A percentile compares a stretch with the other conserved stretches of the same genome.
Evolutionary conservation across 176 grass and related monocot species (phyloP).

Genomic region (Carex kokanica): DNA sequence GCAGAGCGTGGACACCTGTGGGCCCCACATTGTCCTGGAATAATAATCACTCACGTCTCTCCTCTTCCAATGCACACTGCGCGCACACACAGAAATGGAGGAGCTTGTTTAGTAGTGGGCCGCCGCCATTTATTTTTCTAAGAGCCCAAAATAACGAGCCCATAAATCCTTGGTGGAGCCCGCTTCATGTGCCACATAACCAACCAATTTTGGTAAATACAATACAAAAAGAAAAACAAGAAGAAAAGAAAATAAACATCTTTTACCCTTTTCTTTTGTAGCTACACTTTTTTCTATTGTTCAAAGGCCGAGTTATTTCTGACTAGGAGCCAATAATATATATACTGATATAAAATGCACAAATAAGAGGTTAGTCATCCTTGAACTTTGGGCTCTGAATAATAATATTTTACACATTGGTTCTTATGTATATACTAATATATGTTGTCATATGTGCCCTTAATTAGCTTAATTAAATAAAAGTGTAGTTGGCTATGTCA

Average conservation of each 20-base stretch:
- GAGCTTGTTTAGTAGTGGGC: conserved; percentile 19
- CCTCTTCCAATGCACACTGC: not conserved
- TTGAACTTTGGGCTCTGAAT: not conserved
- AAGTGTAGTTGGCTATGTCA: conserved; percentile 28
- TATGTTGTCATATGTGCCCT: not conserved
- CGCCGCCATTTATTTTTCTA: not conserved
- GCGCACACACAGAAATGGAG: not conserved
- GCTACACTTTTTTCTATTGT: not conserved
- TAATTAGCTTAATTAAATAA: conserved; percentile 1
- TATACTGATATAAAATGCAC: not conserved
- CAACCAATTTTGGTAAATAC: not conserved
- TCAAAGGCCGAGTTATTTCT: not conserved
- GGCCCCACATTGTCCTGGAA: conserved; percentile 1
- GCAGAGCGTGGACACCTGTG: conserved; percentile 1
- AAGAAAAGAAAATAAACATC: not conserved
- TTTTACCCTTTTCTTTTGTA: not conserved
- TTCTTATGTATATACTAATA: not conserved
- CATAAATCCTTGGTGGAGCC: not conserved
- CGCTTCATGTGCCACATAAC: not conserved
- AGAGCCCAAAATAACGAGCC: not conserved
- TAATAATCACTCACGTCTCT: not conserved
- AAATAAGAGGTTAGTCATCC: not conserved
- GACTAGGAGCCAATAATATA: not conserved
- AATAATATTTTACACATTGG: not conserved
- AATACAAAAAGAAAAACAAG: not conserved